A percentile compares a stretch with the other conserved stretches of the same genome.
phyloP scores from a whole-genome alignment of 176 grass and related monocot genomes.

The Musa schizocarpa region DNA sequence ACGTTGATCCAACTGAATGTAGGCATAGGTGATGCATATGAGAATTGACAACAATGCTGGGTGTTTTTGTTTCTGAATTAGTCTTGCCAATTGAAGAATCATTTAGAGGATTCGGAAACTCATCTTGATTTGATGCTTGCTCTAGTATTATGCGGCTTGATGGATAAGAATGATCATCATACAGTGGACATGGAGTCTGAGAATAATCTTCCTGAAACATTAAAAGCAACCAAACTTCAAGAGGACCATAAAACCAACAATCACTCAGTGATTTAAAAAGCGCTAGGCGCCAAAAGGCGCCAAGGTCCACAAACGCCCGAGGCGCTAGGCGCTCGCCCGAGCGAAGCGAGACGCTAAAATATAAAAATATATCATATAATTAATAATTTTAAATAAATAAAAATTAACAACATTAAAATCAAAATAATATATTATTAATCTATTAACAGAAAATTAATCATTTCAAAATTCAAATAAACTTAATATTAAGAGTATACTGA shows the following conservation, averaged over 20 bases:
- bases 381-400: too few species aligned
- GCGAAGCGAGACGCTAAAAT: too few species aligned
- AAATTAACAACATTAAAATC: too few species aligned
- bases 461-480: too few species aligned
- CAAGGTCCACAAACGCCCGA: too few species aligned
- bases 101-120: conserved; percentile 26
- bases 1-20: conserved; percentile 17
- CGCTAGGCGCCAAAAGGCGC: too few species aligned
- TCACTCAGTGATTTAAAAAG: too few species aligned
- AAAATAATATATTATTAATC: too few species aligned
- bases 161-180: conserved; percentile 38
- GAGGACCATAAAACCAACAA: not conserved
- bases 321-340: too few species aligned
- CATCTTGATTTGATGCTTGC: conserved; percentile 19
- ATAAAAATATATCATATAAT: too few species aligned
- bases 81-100: conserved; percentile 34
- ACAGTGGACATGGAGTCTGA: conserved; percentile 32
- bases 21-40: conserved; percentile 18
- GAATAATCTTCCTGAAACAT: conserved; percentile 51
- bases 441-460: too few species aligned
- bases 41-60: not conserved
- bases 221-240: conserved; percentile 26
- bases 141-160: conserved; percentile 34
- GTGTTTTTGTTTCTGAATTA: conserved; percentile 32
- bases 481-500: too few species aligned